A percentile compares a stretch with the other conserved stretches of the same genome.
phyloP scores from a whole-genome alignment of 2,329 filamentous ascomycete species.

The Salinomyces thailandicus region DNA sequence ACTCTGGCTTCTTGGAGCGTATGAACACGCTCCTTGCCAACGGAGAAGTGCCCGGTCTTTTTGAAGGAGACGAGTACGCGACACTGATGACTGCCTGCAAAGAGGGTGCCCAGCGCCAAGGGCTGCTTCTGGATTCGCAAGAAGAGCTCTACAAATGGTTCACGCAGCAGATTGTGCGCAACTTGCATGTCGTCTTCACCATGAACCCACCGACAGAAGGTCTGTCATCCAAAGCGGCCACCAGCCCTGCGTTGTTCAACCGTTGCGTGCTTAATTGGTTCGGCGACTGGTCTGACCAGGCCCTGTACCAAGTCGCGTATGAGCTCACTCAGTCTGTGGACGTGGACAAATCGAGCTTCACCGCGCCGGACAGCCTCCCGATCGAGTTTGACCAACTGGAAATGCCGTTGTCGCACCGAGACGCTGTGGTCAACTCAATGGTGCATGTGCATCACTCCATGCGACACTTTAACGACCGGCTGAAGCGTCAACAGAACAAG shows the following conservation, averaged over 20 bases:
- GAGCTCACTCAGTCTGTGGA: slow-evolving; percentile 96
- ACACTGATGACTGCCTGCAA: slow-evolving; percentile 99
- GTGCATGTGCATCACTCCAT: slow-evolving; percentile 97
- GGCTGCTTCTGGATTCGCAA: slow-evolving; percentile 86
- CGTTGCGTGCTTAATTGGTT: slow-evolving; percentile 99
- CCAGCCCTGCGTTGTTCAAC: slow-evolving; percentile 97
- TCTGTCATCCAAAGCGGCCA: slow-evolving; percentile 89
- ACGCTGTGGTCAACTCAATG: slow-evolving; percentile 94
- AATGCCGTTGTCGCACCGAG: slow-evolving; percentile 79
- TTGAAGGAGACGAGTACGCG: slow-evolving; percentile 97
- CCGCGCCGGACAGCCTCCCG: slow-evolving; percentile 80
- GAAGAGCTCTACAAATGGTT: slow-evolving; percentile 99
- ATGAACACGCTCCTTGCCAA: slow-evolving; percentile 99
- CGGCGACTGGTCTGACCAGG: slow-evolving; percentile 98
- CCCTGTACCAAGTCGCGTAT: slow-evolving; percentile 91
- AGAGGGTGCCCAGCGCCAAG: slow-evolving; percentile 93
- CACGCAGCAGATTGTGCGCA: slow-evolving; percentile 97
- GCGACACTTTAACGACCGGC: slow-evolving; percentile 74
- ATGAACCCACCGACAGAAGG: slow-evolving; percentile 99
- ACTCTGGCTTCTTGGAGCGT: slow-evolving; percentile 95
- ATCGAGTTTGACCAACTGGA: slow-evolving; percentile 79
- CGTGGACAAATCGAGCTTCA: slow-evolving; percentile 76
- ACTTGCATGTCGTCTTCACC: slow-evolving; percentile 96
- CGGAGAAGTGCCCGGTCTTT: slow-evolving; percentile 96
- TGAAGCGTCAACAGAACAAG: slow-evolving; percentile 85